phyloP scores from a whole-genome alignment of 352 stramenopile genomes.

The Phytopythium vexans region DNA sequence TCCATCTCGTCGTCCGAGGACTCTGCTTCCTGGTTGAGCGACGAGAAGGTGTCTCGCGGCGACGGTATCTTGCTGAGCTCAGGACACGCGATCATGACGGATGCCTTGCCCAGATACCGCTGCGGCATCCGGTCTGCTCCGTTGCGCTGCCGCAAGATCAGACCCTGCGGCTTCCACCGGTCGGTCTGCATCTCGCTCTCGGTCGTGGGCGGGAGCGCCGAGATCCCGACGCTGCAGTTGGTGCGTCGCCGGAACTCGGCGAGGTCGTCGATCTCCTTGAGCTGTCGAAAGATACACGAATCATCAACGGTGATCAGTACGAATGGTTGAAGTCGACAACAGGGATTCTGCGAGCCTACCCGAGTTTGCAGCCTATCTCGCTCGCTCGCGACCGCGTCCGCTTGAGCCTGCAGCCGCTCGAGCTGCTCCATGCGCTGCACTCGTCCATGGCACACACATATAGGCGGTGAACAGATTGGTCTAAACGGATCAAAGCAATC shows the following conservation, averaged over 20 bases:
- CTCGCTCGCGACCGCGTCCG: slow-evolving; percentile 27
- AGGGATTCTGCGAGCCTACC: slow-evolving; percentile 16
- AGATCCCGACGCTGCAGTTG: slow-evolving; percentile 63
- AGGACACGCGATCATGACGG: slow-evolving; percentile 65
- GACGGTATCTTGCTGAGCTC: slow-evolving; percentile 29
- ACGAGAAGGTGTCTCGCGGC: slow-evolving; percentile 6
- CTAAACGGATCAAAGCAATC: slow-evolving; percentile 1
- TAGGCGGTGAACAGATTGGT: not conserved
- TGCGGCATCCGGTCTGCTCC: slow-evolving; percentile 63
- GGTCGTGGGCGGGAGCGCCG: slow-evolving; percentile 27
- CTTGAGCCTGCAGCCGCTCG: slow-evolving; percentile 25
- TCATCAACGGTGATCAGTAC: not conserved
- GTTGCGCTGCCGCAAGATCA: slow-evolving; percentile 73
- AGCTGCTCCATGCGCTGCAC: slow-evolving; percentile 47
- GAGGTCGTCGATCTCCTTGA: slow-evolving; percentile 59
- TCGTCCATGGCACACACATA: not conserved
- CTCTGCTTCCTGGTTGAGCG: slow-evolving; percentile 19
- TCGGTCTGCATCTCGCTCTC: slow-evolving; percentile 73
- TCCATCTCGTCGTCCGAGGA: not conserved
- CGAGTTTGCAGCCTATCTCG: slow-evolving; percentile 33
- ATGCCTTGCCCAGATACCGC: slow-evolving; percentile 63
- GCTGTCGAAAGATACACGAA: slow-evolving; percentile 15
- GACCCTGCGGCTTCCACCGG: slow-evolving; percentile 62
- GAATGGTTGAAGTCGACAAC: not conserved
- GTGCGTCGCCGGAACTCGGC: slow-evolving; percentile 48